Conservation (phyloP, 768 basidiomycete species). For the Russula sp. region DNA sequence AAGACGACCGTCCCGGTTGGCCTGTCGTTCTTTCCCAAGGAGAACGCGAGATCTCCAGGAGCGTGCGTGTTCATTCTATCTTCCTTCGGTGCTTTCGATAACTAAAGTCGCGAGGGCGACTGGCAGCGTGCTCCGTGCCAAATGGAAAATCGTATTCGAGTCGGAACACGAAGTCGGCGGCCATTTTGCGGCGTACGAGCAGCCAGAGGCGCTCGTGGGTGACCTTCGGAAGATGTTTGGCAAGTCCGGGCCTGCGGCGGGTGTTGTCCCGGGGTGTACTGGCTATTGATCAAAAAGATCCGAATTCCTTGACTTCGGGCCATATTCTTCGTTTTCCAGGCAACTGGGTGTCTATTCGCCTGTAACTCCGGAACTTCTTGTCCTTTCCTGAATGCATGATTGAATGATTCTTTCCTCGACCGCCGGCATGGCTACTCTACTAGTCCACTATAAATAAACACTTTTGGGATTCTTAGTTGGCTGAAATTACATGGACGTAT, state of each 20-base stretch:
- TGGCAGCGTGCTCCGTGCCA: neutral
- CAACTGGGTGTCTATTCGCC: too few relatives aligned
- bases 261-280: neutral
- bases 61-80: neutral
- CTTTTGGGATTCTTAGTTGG: too few relatives aligned
- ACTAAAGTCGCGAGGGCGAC: neutral
- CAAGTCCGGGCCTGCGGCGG: neutral
- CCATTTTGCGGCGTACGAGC: neutral
- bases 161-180: neutral
- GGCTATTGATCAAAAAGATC: slow-evolving; percentile 30
- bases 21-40: slow-evolving; percentile 31
- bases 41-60: slow-evolving; percentile 18
- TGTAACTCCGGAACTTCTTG: too few relatives aligned
- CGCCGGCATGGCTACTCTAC: too few relatives aligned
- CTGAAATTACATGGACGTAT: too few relatives aligned
- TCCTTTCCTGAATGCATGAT: too few relatives aligned
- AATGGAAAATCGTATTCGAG: neutral
- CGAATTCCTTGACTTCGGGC: neutral
- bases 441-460: neutral
- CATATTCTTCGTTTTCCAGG: neutral
- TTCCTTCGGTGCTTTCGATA: neutral
- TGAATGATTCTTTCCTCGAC: neutral
- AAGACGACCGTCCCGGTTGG: slow-evolving; percentile 27
- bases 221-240: slow-evolving; percentile 8
- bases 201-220: neutral